Evolutionary conservation across 2,329 filamentous ascomycete genomes (phyloP).

Genomic region (Diplocarpon mali): DNA sequence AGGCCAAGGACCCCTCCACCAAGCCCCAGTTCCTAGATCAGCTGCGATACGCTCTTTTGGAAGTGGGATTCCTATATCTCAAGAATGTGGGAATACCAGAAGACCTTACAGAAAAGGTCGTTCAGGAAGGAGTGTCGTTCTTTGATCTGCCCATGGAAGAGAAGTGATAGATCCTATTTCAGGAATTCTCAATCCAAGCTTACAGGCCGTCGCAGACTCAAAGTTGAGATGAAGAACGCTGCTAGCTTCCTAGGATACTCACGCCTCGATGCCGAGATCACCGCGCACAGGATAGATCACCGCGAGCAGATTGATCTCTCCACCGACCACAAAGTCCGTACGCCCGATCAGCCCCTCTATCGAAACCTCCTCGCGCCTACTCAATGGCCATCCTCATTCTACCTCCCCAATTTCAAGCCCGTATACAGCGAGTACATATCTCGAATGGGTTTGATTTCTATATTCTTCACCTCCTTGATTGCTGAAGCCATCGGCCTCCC

Average conservation of each 20-base stretch:
- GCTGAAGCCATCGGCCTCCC: conserved; percentile 73
- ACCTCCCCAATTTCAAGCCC: conserved; percentile 56
- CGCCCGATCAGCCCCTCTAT: conserved; percentile 52
- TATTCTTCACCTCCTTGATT: conserved; percentile 67
- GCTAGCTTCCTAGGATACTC: conserved; percentile 63
- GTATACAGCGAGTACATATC: conserved; percentile 66
- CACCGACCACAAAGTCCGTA: conserved; percentile 60
- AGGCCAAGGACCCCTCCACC: conserved; percentile 49
- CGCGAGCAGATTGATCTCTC: conserved; percentile 81
- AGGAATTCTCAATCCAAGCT: background rate
- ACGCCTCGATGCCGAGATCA: conserved; percentile 55
- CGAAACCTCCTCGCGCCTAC: conserved; percentile 66
- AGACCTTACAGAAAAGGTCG: conserved; percentile 52
- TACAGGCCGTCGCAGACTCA: conserved; percentile 35
- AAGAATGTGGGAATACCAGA: conserved; percentile 66
- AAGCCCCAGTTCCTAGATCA: conserved; percentile 63
- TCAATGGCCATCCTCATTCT: conserved; percentile 61
- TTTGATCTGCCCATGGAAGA: conserved; percentile 68
- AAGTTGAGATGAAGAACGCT: conserved; percentile 64
- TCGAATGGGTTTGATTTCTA: conserved; percentile 61
- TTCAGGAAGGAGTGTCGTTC: conserved; percentile 57
- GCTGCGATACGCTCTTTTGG: conserved; percentile 64
- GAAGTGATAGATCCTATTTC: conserved; percentile 41
- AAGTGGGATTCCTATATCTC: conserved; percentile 83
- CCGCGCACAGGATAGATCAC: conserved; percentile 65